Percentiles rank a stretch among this genome's conserved stretches.
Evolutionary conservation across 176 grass and related monocot species (phyloP).

Genomic region (Musa schizocarpa): DNA sequence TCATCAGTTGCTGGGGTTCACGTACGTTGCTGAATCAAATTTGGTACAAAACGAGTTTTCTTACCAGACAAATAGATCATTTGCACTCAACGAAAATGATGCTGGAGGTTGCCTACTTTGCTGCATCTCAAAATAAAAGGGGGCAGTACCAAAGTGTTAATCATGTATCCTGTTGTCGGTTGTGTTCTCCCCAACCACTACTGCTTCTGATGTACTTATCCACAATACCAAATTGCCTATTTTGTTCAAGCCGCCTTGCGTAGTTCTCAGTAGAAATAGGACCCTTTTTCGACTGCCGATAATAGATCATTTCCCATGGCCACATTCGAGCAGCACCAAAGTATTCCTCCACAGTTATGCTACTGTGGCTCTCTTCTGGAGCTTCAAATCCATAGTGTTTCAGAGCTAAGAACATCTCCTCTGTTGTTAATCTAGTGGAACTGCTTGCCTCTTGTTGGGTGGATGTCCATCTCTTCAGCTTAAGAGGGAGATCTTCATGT

Average conservation of each 20-base stretch:
- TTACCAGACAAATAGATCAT: not conserved
- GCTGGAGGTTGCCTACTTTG: not conserved
- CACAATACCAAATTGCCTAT: slow-evolving; percentile 47
- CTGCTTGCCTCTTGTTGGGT: slow-evolving; percentile 9
- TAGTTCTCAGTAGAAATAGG: slow-evolving; percentile 58
- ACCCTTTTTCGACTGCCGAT: slow-evolving; percentile 38
- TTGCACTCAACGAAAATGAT: not conserved
- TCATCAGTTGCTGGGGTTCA: not conserved
- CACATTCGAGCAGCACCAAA: slow-evolving; percentile 51
- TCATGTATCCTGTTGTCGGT: not conserved
- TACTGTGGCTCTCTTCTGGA: slow-evolving; percentile 13
- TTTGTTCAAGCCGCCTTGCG: slow-evolving; percentile 43
- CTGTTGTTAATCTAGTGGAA: slow-evolving; percentile 38
- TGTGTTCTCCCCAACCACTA: slow-evolving; percentile 49
- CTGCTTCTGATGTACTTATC: slow-evolving; percentile 64
- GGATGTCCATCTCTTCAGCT: slow-evolving; percentile 7
- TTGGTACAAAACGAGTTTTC: not conserved
- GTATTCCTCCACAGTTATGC: slow-evolving; percentile 34
- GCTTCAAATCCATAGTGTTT: slow-evolving; percentile 29
- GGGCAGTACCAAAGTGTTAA: too few species aligned
- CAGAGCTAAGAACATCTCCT: slow-evolving; percentile 38
- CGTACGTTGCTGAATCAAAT: not conserved
- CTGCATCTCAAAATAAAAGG: not conserved
- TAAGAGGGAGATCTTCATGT: slow-evolving; percentile 3
- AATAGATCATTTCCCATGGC: slow-evolving; percentile 59